phyloP scores from a whole-genome alignment of 176 grass and related monocot species.

The Poa annua region DNA sequence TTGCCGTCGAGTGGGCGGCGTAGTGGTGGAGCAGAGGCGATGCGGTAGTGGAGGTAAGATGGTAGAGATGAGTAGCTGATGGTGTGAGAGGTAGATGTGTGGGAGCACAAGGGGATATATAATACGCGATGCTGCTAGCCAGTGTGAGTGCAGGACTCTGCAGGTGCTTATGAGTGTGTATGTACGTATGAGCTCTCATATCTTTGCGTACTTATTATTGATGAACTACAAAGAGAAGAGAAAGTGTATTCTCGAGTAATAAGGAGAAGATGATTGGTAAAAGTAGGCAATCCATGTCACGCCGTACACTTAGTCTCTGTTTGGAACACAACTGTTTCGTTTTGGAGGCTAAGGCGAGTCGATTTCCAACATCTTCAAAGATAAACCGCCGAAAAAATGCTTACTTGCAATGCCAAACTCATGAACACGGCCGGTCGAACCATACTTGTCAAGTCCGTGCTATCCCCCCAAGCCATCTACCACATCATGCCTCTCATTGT shows the following conservation, averaged over 20 bases:
- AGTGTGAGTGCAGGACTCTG: neutral
- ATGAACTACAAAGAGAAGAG: neutral
- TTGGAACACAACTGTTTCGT: neutral
- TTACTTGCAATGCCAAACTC: too few species aligned
- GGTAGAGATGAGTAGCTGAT: slow-evolving; percentile 14
- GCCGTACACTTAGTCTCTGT: neutral
- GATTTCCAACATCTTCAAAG: too few species aligned
- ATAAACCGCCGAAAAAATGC: too few species aligned
- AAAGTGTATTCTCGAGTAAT: neutral
- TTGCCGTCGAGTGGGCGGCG: slow-evolving; percentile 35
- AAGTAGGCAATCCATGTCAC: neutral
- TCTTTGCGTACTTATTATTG: neutral
- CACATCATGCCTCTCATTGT: too few species aligned
- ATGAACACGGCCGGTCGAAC: too few species aligned
- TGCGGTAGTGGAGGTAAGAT: slow-evolving; percentile 41
- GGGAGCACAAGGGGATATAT: slow-evolving; percentile 54
- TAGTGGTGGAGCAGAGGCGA: slow-evolving; percentile 45
- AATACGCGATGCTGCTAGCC: slow-evolving; percentile 29
- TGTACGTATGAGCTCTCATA: neutral
- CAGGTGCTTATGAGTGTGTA: neutral
- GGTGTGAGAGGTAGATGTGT: slow-evolving; percentile 39
- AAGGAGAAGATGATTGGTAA: slow-evolving; percentile 50
- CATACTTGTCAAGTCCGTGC: too few species aligned
- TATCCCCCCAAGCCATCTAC: too few species aligned
- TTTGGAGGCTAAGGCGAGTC: too few species aligned